These are phyloP conservation scores for Vicia sativa DNA, from an alignment of 306 rosid species.

Conservation along the genomic window DNA sequence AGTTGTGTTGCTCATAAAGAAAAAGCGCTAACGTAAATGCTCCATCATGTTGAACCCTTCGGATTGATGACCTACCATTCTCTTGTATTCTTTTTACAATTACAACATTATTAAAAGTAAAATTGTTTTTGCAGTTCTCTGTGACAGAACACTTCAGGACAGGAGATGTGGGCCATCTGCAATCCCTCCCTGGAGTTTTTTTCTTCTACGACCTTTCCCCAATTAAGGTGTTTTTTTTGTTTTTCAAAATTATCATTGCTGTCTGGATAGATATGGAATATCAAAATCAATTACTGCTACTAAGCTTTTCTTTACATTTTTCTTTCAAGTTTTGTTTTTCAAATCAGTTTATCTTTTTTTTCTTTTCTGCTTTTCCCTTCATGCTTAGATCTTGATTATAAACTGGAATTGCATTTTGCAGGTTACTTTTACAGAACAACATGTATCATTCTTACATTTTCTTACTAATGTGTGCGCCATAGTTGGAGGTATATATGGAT, in stretches of 20 bases:
- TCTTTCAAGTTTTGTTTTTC: neutral
- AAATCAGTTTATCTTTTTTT: neutral
- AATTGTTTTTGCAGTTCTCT: constrained; percentile 79
- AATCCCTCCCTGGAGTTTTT: constrained; percentile 94
- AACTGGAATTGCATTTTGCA: constrained; percentile 42
- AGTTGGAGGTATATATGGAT: constrained; percentile 79
- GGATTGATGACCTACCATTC: too few relatives aligned
- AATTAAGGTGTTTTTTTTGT: constrained; percentile 66
- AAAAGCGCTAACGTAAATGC: too few relatives aligned
- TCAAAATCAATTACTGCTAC: constrained; percentile 21
- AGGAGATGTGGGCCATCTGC: constrained; percentile 74
- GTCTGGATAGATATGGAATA: constrained; percentile 3
- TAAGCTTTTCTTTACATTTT: constrained; percentile 20
- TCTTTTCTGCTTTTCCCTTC: neutral
- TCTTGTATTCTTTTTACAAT: constrained; percentile 7
- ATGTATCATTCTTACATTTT: constrained; percentile 89
- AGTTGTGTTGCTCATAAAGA: too few relatives aligned
- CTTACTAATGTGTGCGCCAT: constrained; percentile 95
- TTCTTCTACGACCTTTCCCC: constrained; percentile 99
- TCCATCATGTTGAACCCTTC: too few relatives aligned
- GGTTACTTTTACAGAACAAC: constrained; percentile 89
- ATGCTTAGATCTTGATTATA: neutral
- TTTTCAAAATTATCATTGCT: constrained; percentile 12
- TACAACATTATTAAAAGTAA: constrained; percentile 13
- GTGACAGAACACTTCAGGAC: constrained; percentile 89